Conservation (phyloP, 441 rosid species). For the Heliophila coronopifolia region DNA sequence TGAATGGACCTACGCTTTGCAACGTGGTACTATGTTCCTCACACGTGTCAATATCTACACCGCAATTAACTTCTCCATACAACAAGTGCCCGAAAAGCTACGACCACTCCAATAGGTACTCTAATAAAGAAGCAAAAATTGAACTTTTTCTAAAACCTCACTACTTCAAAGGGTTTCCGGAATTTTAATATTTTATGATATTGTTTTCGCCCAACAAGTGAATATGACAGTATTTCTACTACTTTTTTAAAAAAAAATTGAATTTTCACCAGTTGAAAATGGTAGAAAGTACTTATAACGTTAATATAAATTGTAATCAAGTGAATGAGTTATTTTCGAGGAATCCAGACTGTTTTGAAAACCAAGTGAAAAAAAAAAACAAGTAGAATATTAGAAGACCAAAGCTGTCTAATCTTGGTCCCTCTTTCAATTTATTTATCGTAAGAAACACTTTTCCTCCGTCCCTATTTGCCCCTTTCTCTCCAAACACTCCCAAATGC, state of each 20-base stretch:
- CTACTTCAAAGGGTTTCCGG: too few species aligned
- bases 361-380: conserved; percentile 13
- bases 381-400: conserved; percentile 28
- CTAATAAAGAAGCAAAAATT: conserved; percentile 15
- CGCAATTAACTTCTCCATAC: background rate
- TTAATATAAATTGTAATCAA: background rate
- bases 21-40: conserved; percentile 16
- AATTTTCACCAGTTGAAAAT: background rate
- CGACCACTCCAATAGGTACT: background rate
- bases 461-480: conserved; percentile 30
- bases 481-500: conserved; percentile 22
- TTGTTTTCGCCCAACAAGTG: too few species aligned
- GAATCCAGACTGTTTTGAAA: conserved; percentile 14
- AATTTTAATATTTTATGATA: too few species aligned
- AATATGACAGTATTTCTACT: too few species aligned
- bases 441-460: conserved; percentile 19
- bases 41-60: conserved; percentile 16
- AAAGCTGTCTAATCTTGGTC: conserved; percentile 26
- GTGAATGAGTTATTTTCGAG: conserved; percentile 4
- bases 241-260: too few species aligned
- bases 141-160: too few species aligned
- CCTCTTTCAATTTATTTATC: conserved; percentile 5
- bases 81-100: conserved; percentile 32
- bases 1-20: background rate
- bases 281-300: conserved; percentile 4